Evolutionary conservation across 2,329 filamentous ascomycete genomes (phyloP), one percentile per base, ranked within the genome.

Genomic region (Ophiostoma tasmaniense): DNA sequence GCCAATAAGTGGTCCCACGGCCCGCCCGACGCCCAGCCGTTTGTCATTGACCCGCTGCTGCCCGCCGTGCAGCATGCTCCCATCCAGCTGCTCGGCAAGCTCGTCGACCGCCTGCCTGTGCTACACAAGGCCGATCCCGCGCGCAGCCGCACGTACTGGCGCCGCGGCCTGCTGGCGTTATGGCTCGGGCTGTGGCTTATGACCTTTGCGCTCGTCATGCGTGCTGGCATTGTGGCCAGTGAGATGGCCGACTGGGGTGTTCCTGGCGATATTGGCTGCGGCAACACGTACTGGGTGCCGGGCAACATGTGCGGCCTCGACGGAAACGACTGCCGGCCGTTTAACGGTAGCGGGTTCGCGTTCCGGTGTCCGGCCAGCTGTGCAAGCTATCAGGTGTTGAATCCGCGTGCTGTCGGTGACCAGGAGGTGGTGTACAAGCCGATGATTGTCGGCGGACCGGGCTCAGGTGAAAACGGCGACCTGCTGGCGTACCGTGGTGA

Each of bases 351-450:
- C 69, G 86, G 87, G 0, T 88, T 92, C 73, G 83, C 90, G 0
- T 95, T 95, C 75, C 83, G 89, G 68, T 95, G 91, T 74, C 87
- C 90, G 1, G 90, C 88, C 20, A 88, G 87, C 74, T 95, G 91
- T 76, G 84, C 84, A 62, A 85, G 84, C 74, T 85, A 86, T 69
- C 81, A 85, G 72, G 81, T 91, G 1, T 80, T 91, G 50, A 91
- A 93, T 73, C 89, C 90, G 22, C 85, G 90, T 73, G 90, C 91
- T 8, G 90, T 95, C 4, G 91, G 91, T 42, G 85, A 87, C 72
- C 83, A 89, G 73, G 85, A 89, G 72, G 80, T 91, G 66, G 80
- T 85, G 64, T 92, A 92, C 75, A 79, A 78, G 30, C 80, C 87
- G 0, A 76, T 91, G n/a, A 84, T 92, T 1, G 81, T 92, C 33